Percentiles rank a stretch among this genome's conserved stretches.
These are phyloP conservation scores for Tetradesmus obliquus DNA, from an alignment of 139 green algal genomes.

Conservation along the genomic window DNA sequence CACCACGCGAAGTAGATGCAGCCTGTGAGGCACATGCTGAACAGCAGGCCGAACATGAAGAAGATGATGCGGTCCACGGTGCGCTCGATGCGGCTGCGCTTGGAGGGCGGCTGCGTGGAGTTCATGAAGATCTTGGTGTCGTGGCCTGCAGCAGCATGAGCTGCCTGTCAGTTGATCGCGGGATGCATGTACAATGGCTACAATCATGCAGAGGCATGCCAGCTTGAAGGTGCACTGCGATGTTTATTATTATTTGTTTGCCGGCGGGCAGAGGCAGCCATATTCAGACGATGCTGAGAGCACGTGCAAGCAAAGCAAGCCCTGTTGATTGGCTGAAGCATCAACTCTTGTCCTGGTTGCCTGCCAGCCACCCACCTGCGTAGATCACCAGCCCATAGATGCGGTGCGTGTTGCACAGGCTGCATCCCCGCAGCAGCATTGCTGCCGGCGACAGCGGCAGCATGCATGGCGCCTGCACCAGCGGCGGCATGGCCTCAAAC, in stretches of 20 bases:
- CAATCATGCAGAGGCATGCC: neutral
- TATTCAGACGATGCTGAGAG: neutral
- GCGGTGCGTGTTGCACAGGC: slow-evolving; percentile 83
- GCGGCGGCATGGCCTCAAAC: slow-evolving; percentile 54
- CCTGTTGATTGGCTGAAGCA: neutral
- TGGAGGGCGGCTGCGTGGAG: slow-evolving; percentile 71
- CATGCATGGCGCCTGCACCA: neutral
- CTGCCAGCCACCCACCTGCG: slow-evolving; percentile 70
- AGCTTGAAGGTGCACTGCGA: neutral
- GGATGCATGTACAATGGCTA: neutral
- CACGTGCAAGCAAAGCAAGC: neutral
- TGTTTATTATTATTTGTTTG: neutral
- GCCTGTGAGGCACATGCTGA: slow-evolving; percentile 74
- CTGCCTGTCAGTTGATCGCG: neutral
- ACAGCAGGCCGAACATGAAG: slow-evolving; percentile 80
- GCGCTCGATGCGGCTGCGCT: slow-evolving; percentile 77
- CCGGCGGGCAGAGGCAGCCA: no score
- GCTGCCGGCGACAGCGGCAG: slow-evolving; percentile 69
- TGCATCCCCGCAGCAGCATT: slow-evolving; percentile 88
- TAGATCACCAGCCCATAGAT: slow-evolving; percentile 92
- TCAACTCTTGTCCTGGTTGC: neutral
- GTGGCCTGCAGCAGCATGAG: slow-evolving; percentile 63
- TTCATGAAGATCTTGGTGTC: slow-evolving; percentile 88
- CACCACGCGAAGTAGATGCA: slow-evolving; percentile 66
- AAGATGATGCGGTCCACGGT: slow-evolving; percentile 81